Evolutionary conservation across 2,329 filamentous ascomycete genomes (phyloP).

Genomic region (Monosporascus sp.): DNA sequence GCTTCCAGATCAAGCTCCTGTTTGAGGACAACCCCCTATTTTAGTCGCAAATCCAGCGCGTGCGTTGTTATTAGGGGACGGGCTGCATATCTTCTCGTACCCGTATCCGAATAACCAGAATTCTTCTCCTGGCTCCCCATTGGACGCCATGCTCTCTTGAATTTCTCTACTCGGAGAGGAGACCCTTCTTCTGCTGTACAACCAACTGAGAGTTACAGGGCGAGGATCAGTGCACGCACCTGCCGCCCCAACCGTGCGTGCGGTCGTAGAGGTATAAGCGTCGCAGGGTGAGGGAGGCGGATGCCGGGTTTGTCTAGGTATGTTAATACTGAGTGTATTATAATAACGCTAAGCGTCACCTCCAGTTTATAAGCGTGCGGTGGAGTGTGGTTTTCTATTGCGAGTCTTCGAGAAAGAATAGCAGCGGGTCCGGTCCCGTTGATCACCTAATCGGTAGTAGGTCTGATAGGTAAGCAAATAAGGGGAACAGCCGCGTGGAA

Average conservation of each 20-base stretch:
- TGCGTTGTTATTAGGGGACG: not conserved
- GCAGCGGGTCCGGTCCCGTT: too few relatives aligned
- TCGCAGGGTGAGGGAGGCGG: too few relatives aligned
- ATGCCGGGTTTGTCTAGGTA: too few relatives aligned
- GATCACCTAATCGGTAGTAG: not conserved
- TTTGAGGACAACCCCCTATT: not conserved
- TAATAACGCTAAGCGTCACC: too few relatives aligned
- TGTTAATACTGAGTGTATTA: too few relatives aligned
- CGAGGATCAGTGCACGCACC: not conserved
- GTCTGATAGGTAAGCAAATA: not conserved
- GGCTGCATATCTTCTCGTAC: slow-evolving; percentile 44
- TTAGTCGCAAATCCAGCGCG: not conserved
- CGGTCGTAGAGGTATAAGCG: too few relatives aligned
- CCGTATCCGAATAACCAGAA: slow-evolving; percentile 98
- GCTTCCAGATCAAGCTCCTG: slow-evolving; percentile 97
- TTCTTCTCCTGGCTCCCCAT: slow-evolving; percentile 48
- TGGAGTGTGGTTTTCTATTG: too few relatives aligned
- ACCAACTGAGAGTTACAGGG: not conserved
- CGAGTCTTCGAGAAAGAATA: too few relatives aligned
- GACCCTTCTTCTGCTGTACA: too few relatives aligned
- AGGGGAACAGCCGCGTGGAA: not conserved
- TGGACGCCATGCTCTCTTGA: slow-evolving; percentile 32
- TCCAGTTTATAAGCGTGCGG: too few relatives aligned
- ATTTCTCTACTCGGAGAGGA: too few relatives aligned
- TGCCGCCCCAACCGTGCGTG: not conserved